A percentile compares a stretch with the other conserved stretches of the same genome.
phyloP scores from a whole-genome alignment of 192 early-diverging fungal genomes.

The Kappamyces sp. region DNA sequence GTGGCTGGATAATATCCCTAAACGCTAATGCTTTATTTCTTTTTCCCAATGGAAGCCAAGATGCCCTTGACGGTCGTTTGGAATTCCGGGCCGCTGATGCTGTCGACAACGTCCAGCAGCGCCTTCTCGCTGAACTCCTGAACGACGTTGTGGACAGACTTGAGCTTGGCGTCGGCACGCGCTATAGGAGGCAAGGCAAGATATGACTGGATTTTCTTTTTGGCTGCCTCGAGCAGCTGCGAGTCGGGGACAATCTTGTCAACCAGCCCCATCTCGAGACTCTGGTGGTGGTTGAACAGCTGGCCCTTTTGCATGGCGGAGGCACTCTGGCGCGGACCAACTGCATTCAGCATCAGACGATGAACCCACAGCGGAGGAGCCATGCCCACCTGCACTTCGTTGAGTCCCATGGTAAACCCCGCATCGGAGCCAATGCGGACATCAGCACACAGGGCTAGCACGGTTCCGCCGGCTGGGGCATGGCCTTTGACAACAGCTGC shows the following conservation, averaged over 20 bases:
- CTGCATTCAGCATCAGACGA: constrained; percentile 5
- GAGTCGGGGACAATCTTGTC: constrained; percentile 1
- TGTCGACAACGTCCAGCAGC: constrained; percentile 5
- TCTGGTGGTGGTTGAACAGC: not conserved
- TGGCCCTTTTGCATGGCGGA: not conserved
- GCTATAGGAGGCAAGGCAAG: constrained; percentile 2
- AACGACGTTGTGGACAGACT: not conserved
- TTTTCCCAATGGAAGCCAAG: not conserved
- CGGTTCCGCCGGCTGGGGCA: constrained; percentile 33
- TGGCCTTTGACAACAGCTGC: constrained; percentile 26
- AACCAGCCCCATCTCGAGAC: constrained; percentile 5
- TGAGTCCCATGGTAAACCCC: constrained; percentile 25
- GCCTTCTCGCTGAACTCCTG: not conserved
- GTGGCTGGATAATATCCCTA: too few relatives aligned
- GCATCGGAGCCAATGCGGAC: constrained; percentile 17
- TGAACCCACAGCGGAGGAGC: constrained; percentile 14
- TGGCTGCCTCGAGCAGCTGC: not conserved
- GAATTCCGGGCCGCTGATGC: constrained; percentile 9
- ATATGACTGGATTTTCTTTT: not conserved
- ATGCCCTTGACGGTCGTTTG: not conserved
- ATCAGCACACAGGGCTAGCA: constrained; percentile 30
- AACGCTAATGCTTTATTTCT: constrained; percentile 3
- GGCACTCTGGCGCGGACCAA: not conserved
- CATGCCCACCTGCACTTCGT: constrained; percentile 19
- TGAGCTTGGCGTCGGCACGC: constrained; percentile 1